phyloP scores from a whole-genome alignment of 345 rosid species.

The Angophora floribunda region DNA sequence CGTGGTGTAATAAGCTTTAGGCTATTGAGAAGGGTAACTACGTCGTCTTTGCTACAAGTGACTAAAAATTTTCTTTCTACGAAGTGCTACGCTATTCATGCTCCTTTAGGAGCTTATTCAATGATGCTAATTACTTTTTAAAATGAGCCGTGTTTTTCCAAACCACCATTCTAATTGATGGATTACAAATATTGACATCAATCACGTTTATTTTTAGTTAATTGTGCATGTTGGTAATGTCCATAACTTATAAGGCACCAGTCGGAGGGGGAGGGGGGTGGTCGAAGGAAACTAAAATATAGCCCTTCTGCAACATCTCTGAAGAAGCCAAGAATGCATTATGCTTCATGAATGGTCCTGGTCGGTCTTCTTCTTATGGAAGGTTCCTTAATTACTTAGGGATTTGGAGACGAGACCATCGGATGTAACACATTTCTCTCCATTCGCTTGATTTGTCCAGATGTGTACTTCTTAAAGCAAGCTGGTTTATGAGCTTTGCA shows the following conservation, averaged over 20 bases:
- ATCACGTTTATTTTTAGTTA: neutral
- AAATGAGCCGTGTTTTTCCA: neutral
- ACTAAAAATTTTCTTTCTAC: neutral
- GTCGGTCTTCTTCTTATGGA: neutral
- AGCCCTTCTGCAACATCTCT: neutral
- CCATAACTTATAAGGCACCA: too few species aligned
- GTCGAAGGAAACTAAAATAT: neutral
- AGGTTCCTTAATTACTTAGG: neutral
- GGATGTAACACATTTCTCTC: neutral
- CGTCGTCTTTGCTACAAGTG: neutral
- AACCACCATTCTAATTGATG: neutral
- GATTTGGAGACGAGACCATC: neutral
- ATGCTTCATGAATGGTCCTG: fast-evolving
- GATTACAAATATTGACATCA: neutral
- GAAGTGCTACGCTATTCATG: neutral
- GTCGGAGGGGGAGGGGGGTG: neutral
- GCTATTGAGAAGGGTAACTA: neutral
- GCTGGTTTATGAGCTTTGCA: neutral
- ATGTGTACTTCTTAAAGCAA: neutral
- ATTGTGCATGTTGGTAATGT: fast-evolving
- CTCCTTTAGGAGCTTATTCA: neutral
- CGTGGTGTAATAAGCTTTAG: neutral
- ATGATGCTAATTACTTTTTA: too few species aligned
- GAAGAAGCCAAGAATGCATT: neutral
- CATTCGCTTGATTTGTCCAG: neutral